Evolutionary conservation across 2,329 filamentous ascomycete genomes (phyloP).

Genomic region (Monosporascus sp.): DNA sequence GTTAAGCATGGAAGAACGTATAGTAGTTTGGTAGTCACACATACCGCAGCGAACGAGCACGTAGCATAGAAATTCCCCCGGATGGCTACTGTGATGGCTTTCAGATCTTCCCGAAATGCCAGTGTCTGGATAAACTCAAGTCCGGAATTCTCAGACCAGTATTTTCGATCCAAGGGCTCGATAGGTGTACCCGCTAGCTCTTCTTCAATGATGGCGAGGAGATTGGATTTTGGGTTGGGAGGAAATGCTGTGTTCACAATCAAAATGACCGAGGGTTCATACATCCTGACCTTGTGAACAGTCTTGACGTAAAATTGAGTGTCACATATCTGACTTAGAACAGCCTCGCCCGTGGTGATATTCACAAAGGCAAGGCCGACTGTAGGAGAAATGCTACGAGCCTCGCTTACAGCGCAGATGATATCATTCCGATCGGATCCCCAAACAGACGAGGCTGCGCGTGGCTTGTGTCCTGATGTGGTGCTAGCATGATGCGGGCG

Average conservation of each 20-base stretch:
- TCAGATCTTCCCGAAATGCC: constrained; percentile 75
- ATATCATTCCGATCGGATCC: constrained; percentile 60
- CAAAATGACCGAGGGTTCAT: constrained; percentile 74
- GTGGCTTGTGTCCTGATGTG: constrained; percentile 41
- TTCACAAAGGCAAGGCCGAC: constrained; percentile 88
- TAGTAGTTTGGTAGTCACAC: constrained; percentile 22
- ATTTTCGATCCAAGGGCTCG: constrained; percentile 65
- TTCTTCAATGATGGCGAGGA: constrained; percentile 70
- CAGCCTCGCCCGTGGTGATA: constrained; percentile 74
- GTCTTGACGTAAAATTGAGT: constrained; percentile 88
- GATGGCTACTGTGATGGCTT: constrained; percentile 73
- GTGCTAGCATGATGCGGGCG: constrained; percentile 29
- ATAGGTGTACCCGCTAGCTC: constrained; percentile 60
- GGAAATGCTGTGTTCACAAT: constrained; percentile 66
- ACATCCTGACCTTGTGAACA: constrained; percentile 78
- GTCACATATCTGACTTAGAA: constrained; percentile 87
- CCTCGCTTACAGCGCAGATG: constrained; percentile 84
- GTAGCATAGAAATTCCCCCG: constrained; percentile 82
- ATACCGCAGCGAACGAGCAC: constrained; percentile 79
- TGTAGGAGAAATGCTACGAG: constrained; percentile 77
- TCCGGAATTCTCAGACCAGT: constrained; percentile 77
- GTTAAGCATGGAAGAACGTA: constrained; percentile 3
- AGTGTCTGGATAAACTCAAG: constrained; percentile 73
- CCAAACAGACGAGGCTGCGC: constrained; percentile 36
- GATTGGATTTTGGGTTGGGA: constrained; percentile 64